Conservation (phyloP, 192 early-diverging fungal genomes). For the Entomortierella parvispora region DNA sequence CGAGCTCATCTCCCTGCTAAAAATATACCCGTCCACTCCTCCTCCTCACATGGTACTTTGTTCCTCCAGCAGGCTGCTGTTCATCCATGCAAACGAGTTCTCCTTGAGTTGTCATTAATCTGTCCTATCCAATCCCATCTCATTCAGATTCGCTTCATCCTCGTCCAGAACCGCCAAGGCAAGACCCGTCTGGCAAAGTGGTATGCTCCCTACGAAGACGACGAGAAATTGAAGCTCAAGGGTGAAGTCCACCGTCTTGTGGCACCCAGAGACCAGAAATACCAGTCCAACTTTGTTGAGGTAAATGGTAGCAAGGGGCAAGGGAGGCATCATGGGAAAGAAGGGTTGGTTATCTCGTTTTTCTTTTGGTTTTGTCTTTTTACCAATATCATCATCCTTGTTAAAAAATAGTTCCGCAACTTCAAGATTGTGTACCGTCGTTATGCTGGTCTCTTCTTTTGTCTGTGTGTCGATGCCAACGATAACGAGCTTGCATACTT, state of each 20-base stretch:
- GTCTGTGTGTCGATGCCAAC: slow-evolving; percentile 98
- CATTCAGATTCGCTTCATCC: slow-evolving; percentile 87
- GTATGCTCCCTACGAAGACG: slow-evolving; percentile 95
- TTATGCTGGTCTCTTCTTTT: slow-evolving; percentile 99
- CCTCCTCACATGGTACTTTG: too few species aligned
- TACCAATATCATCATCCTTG: neutral
- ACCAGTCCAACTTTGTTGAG: slow-evolving; percentile 98
- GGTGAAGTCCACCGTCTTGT: slow-evolving; percentile 95
- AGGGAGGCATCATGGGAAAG: too few species aligned
- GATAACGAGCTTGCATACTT: slow-evolving; percentile 97
- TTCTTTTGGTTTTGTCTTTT: neutral
- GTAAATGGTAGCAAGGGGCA: slow-evolving; percentile 56
- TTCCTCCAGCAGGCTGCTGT: too few species aligned
- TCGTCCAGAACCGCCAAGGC: slow-evolving; percentile 98
- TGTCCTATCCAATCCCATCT: too few species aligned
- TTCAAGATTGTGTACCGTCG: slow-evolving; percentile 98
- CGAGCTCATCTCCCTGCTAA: neutral
- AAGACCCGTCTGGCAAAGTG: slow-evolving; percentile 98
- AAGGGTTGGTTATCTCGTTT: neutral
- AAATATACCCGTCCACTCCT: neutral
- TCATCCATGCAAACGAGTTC: too few species aligned
- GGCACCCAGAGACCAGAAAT: slow-evolving; percentile 95
- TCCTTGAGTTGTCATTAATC: too few species aligned
- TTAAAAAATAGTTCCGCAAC: slow-evolving; percentile 82
- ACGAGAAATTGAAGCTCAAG: slow-evolving; percentile 94